These are phyloP conservation scores for Allium sativum DNA, from an alignment of 106 monocot species.

Conservation along the genomic window DNA sequence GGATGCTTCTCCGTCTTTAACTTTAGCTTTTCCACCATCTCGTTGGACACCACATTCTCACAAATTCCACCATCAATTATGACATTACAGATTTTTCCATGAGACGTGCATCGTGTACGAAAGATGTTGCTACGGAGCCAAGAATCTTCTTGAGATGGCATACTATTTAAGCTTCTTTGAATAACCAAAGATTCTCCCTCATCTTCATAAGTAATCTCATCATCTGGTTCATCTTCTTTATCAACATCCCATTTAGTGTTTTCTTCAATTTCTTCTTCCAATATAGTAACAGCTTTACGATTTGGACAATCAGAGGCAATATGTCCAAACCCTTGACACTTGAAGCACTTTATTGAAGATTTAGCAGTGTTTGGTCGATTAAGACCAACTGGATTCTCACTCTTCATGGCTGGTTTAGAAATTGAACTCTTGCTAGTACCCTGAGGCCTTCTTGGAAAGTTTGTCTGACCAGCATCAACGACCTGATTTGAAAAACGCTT, in stretches of 20 bases:
- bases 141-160: not conserved
- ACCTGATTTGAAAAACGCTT: no score
- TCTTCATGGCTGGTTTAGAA: not conserved
- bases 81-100: constrained; percentile 10
- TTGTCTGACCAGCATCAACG: no score
- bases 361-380: not conserved
- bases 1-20: no score
- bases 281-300: not conserved
- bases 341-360: not conserved
- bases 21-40: not conserved
- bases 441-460: no score
- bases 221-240: not conserved
- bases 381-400: not conserved
- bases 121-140: constrained; percentile 5
- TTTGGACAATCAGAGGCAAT: constrained; percentile 1
- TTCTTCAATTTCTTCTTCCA: no score
- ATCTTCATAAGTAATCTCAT: constrained; percentile 3
- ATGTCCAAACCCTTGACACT: constrained; percentile 2
- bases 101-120: constrained; percentile 3
- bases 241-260: no score
- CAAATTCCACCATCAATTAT: constrained; percentile 8
- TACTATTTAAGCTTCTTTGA: not conserved
- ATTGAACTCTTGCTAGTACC: not conserved
- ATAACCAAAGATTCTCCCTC: not conserved
- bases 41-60: constrained; percentile 2